Evolutionary conservation across 495 filamentous ascomycete genomes (phyloP).

Genomic region (Aspergillus sclerotioniger): DNA sequence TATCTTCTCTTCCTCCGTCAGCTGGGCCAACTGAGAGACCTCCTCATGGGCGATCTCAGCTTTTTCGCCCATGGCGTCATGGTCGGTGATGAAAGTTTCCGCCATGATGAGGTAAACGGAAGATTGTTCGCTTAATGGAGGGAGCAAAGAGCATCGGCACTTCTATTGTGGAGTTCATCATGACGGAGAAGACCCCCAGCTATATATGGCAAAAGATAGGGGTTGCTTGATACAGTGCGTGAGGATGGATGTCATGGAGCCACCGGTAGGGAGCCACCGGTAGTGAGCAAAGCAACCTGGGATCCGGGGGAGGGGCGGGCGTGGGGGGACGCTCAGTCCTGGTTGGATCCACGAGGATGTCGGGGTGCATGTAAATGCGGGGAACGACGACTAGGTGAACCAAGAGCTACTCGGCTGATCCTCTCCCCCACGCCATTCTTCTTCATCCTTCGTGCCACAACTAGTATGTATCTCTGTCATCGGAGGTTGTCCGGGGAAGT

Average conservation of each 20-base stretch:
- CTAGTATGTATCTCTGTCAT: background rate
- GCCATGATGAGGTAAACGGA: background rate
- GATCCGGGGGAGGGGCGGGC: background rate
- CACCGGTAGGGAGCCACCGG: too few relatives aligned
- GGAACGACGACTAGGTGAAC: too few relatives aligned
- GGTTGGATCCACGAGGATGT: background rate
- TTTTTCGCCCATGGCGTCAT: conserved; percentile 43
- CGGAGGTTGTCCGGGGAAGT: too few relatives aligned
- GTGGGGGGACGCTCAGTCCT: background rate
- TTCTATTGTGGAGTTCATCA: background rate
- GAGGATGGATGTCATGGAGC: too few relatives aligned
- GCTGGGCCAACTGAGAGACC: conserved; percentile 33
- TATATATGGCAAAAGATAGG: background rate
- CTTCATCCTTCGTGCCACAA: background rate
- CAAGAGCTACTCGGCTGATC: background rate
- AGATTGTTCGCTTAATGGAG: background rate
- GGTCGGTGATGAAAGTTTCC: conserved; percentile 28
- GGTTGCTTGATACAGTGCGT: too few relatives aligned
- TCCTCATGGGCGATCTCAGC: conserved; percentile 38
- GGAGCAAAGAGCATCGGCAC: background rate
- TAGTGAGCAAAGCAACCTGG: background rate
- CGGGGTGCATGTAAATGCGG: background rate
- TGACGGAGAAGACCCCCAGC: background rate
- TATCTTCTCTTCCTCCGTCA: conserved; percentile 45
- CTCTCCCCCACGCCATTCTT: background rate